These are phyloP conservation scores for Penicillium sp. DNA, from an alignment of 2,329 filamentous ascomycete genomes.

Conservation along the genomic window DNA sequence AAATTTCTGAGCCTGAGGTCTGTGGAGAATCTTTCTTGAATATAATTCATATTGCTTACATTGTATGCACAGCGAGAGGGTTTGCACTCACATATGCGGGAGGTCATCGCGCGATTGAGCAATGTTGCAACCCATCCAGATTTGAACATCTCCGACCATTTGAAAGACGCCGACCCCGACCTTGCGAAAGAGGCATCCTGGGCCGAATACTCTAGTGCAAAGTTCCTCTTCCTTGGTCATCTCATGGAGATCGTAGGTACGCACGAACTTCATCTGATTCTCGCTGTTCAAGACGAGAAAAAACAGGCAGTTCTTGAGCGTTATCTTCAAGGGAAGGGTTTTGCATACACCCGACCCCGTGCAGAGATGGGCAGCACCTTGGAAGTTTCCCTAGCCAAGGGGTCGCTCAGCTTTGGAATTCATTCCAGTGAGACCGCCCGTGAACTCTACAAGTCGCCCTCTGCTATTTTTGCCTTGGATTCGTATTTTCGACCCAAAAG, in stretches of 20 bases:
- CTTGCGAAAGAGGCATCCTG: conserved; percentile 40
- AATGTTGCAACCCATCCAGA: conserved; percentile 46
- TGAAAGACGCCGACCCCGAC: conserved; percentile 33
- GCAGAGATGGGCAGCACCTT: conserved; percentile 33
- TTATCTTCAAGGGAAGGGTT: conserved; percentile 42
- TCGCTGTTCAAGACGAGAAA: conserved; percentile 36
- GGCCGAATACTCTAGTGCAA: conserved; percentile 48
- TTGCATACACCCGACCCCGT: conserved; percentile 29
- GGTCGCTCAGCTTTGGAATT: conserved; percentile 35
- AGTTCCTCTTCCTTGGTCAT: conserved; percentile 45
- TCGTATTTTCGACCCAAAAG: conserved; percentile 39
- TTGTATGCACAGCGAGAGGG: conserved; percentile 18
- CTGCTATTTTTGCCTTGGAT: conserved; percentile 45
- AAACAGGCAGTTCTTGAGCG: conserved; percentile 40
- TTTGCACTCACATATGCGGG: conserved; percentile 30
- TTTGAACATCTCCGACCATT: conserved; percentile 40
- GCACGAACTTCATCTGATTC: conserved; percentile 38
- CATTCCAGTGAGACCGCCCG: conserved; percentile 31
- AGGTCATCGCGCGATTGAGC: conserved; percentile 37
- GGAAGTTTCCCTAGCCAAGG: conserved; percentile 37
- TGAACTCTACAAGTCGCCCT: conserved; percentile 33
- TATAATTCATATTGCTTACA: conserved; percentile 12
- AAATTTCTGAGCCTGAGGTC: conserved; percentile 25
- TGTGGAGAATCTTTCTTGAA: background rate
- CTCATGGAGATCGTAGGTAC: conserved; percentile 36